A percentile compares a stretch with the other conserved stretches of the same genome.
Conservation (phyloP, 352 stramenopile species). For the Phytophthora colocasiae region DNA sequence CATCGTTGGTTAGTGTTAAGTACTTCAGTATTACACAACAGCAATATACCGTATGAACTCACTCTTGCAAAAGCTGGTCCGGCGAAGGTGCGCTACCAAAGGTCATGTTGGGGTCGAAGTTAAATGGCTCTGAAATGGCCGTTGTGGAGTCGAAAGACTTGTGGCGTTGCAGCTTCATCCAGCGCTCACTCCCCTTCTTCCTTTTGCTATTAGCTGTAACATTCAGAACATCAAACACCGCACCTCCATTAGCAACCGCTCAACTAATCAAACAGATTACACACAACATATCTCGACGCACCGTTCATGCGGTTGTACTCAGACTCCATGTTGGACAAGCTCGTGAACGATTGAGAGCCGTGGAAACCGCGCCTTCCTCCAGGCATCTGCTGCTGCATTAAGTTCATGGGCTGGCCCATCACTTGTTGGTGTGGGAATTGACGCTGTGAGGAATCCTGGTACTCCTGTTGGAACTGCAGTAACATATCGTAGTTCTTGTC, state of each 20-base stretch:
- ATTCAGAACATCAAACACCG: conserved; percentile 7
- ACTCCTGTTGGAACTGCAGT: conserved; percentile 70
- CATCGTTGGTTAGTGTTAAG: conserved; percentile 8
- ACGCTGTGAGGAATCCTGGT: conserved; percentile 48
- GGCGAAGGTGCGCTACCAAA: conserved; percentile 32
- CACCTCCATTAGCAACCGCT: neutral
- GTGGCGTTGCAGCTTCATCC: conserved; percentile 71
- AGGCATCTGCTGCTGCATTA: conserved; percentile 40
- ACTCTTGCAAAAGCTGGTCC: conserved; percentile 63
- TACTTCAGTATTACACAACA: too few species aligned
- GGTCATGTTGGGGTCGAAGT: conserved; percentile 28
- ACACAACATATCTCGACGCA: conserved; percentile 1
- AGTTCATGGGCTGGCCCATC: conserved; percentile 49
- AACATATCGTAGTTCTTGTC: conserved; percentile 64
- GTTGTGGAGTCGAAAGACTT: conserved; percentile 72
- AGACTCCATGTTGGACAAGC: conserved; percentile 74
- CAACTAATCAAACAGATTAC: neutral
- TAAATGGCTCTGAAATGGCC: conserved; percentile 38
- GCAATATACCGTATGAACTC: conserved; percentile 20
- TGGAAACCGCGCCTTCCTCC: conserved; percentile 53
- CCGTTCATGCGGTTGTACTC: conserved; percentile 62
- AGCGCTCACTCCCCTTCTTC: conserved; percentile 70
- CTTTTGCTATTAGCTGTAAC: conserved; percentile 58
- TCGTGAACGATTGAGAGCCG: conserved; percentile 77
- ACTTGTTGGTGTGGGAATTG: conserved; percentile 58